These are phyloP conservation scores for Arxiozyma slooffiae DNA, from an alignment of 1,139 yeast genomes.

Conservation along the genomic window DNA sequence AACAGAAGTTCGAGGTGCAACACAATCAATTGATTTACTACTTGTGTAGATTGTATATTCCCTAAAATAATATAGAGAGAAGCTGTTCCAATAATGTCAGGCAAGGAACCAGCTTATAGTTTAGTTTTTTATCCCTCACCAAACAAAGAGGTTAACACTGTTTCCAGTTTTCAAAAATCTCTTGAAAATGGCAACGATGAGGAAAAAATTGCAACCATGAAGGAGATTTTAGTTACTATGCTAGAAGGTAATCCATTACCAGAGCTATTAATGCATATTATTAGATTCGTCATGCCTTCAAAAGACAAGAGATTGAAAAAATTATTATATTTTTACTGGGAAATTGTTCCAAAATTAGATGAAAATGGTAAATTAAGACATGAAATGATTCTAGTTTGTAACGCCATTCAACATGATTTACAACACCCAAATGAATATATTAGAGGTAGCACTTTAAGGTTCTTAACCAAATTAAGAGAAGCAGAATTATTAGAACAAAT, in stretches of 20 bases:
- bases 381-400: constrained; percentile 97
- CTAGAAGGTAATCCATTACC: constrained; percentile 91
- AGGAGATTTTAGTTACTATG: constrained; percentile 72
- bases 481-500: constrained; percentile 91
- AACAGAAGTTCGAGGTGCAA: neutral
- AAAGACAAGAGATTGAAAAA: constrained; percentile 84
- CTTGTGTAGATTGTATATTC: neutral
- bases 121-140: constrained; percentile 67
- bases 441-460: constrained; percentile 89
- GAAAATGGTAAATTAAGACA: constrained; percentile 86
- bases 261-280: constrained; percentile 92
- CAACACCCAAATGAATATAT: constrained; percentile 97
- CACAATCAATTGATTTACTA: neutral
- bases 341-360: constrained; percentile 87
- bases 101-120: constrained; percentile 46
- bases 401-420: constrained; percentile 92
- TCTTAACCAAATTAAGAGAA: constrained; percentile 81
- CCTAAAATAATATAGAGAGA: neutral
- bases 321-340: constrained; percentile 93
- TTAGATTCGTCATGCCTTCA: constrained; percentile 95
- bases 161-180: constrained; percentile 64
- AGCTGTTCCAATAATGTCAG: constrained; percentile 4
- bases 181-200: constrained; percentile 89
- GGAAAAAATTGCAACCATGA: constrained; percentile 82
- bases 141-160: constrained; percentile 53